These are phyloP conservation scores for Picocystis salinarum DNA, from an alignment of 139 green algal species.

Conservation along the genomic window DNA sequence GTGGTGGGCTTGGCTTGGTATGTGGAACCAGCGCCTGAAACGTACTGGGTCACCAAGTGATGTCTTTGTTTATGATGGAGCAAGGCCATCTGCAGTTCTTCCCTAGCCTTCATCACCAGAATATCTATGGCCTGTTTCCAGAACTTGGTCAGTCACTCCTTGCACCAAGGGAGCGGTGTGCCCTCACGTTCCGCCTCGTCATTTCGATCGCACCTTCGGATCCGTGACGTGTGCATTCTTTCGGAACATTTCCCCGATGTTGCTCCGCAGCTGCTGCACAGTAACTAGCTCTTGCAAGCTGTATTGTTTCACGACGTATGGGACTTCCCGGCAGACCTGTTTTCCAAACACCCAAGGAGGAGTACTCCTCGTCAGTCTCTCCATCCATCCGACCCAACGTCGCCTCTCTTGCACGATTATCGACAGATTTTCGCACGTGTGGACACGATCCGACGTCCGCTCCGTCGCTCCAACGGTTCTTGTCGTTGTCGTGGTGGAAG, in stretches of 20 bases:
- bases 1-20: too few species aligned
- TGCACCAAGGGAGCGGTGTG: constrained; percentile 2
- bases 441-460: too few species aligned
- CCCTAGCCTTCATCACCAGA: constrained; percentile 13
- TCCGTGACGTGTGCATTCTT: constrained; percentile 14
- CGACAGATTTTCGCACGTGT: too few species aligned
- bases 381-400: too few species aligned
- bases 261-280: constrained; percentile 10
- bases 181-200: background rate
- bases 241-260: constrained; percentile 12
- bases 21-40: too few species aligned
- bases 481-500: too few species aligned
- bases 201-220: constrained; percentile 12
- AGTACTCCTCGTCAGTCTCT: too few species aligned
- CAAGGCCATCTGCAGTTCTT: constrained; percentile 18
- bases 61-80: constrained; percentile 15
- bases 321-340: constrained; percentile 16
- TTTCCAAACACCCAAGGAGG: too few species aligned
- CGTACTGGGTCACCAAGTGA: constrained; percentile 12
- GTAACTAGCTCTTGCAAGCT: constrained; percentile 17
- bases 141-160: too few species aligned
- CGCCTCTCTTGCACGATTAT: too few species aligned
- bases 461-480: too few species aligned
- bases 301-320: constrained; percentile 11
- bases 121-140: constrained; percentile 21